These are phyloP conservation scores for Guillardia theta DNA, from an alignment of 78 protist species.

Conservation along the genomic window DNA sequence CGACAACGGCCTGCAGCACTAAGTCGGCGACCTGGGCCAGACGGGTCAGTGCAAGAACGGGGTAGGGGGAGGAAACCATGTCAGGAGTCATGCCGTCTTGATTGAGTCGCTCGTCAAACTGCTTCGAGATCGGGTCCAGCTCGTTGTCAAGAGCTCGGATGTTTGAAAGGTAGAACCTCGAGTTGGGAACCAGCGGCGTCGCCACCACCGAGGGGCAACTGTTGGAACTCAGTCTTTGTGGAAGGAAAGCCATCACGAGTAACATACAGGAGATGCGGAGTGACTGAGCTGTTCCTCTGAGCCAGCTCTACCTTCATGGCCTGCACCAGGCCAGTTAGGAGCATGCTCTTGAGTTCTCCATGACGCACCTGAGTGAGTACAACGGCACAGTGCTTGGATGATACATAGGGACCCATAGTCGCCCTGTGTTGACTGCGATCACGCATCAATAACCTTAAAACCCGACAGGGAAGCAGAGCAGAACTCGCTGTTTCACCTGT, in stretches of 20 bases:
- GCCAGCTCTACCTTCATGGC: not conserved
- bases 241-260: too few species aligned
- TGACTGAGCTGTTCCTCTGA: not conserved
- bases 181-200: not conserved
- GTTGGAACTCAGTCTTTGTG: too few species aligned
- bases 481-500: too few species aligned
- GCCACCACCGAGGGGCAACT: slow-evolving; percentile 11
- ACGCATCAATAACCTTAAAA: too few species aligned
- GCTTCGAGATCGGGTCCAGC: too few species aligned
- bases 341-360: too few species aligned
- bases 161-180: not conserved
- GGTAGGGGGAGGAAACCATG: not conserved
- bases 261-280: not conserved
- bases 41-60: too few species aligned
- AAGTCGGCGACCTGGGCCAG: not conserved
- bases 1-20: not conserved
- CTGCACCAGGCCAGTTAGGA: too few species aligned
- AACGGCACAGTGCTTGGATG: slow-evolving; percentile 6
- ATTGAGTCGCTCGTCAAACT: not conserved
- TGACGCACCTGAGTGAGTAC: not conserved
- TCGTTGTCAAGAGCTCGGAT: too few species aligned
- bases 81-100: not conserved
- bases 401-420: not conserved
- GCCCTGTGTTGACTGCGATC: not conserved
- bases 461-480: too few species aligned